Base-by-base conservation (phyloP, 2,329 filamentous ascomycete species). In the Neopestalotiopsis clavispora region DNA sequence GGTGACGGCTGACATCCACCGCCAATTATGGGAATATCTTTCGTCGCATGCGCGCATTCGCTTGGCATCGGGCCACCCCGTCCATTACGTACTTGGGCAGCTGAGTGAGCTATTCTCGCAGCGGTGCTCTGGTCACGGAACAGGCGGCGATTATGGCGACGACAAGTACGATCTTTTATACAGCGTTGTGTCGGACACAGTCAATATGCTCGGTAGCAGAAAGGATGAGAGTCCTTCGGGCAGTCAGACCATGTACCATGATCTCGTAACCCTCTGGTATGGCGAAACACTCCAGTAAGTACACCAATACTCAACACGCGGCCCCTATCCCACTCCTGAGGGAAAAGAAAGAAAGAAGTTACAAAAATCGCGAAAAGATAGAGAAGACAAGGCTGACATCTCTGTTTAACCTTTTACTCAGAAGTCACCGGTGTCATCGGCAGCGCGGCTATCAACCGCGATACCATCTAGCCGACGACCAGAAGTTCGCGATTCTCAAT, bases 1-100 rank as follows among this genome's bases (percentile, higher is more conserved):
- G 45, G 45, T 17, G 13, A 62, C 14, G 12, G 34, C 59, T 6
- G 59, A 62, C 59, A 30, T 67, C 13, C 65, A 67, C 56, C 52
- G 56, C 30, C 42, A 52, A 13, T 20, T 67, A 12, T 67, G 65
- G 65, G 23, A 34, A 10, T 60, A 67, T 56, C 65, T 67, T 10
- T 52, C 52, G 4, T 20, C 28, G 10, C n/a, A 34, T 7, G 65
- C 65, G 30, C 34, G n/a, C 12, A 59, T 67, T 34, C 65, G 52
- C 14, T 60, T 45, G 9, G 56, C 30, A 10, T 9, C 65, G 7
- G 56, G 30, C 5, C 65, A 67, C 34, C 4, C n/a, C 34, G 34
- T 38, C 42, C n/a, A 49, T 23, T 56, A 32, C 14, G 38, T 49
- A n/a, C 56, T 67, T 10, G 5, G 56, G 17, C 32, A 60, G 56